Evolutionary conservation across 176 grass and related monocot species (phyloP).

Genomic region (Musa beccarii): DNA sequence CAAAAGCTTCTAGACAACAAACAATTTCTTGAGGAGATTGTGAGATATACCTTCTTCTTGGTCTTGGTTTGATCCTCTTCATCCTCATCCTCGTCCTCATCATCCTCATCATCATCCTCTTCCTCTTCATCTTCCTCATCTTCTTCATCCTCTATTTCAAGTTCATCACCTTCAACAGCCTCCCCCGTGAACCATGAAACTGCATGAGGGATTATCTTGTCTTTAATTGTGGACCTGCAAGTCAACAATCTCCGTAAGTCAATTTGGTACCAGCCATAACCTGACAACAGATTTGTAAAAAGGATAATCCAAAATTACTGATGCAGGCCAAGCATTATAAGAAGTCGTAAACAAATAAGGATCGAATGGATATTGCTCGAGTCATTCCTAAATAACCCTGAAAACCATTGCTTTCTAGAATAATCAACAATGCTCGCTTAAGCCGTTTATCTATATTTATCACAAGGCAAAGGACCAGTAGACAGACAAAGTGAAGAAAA

Average conservation of each 20-base stretch:
- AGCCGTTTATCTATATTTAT: no score
- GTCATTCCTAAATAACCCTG: neutral
- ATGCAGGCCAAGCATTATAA: no score
- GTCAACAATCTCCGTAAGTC: neutral
- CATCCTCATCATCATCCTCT: neutral
- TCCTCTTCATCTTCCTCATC: neutral
- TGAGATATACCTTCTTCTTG: neutral
- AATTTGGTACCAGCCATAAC: neutral
- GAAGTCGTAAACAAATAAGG: no score
- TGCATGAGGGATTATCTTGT: constrained; percentile 19
- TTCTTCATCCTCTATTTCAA: neutral
- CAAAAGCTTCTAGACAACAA: neutral
- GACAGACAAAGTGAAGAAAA: neutral
- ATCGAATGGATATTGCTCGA: no score
- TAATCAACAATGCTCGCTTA: no score
- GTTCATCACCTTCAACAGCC: constrained; percentile 8
- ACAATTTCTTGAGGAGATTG: neutral
- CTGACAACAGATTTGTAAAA: neutral
- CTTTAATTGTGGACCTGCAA: constrained; percentile 7
- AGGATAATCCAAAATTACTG: no score
- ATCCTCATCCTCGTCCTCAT: neutral
- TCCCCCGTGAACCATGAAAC: constrained; percentile 21
- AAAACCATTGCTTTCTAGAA: neutral
- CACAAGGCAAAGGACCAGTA: no score
- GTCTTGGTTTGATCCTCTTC: neutral